A percentile compares a stretch with the other conserved stretches of the same genome.
These are phyloP conservation scores for Neurospora sp. DNA, from an alignment of 495 filamentous ascomycete species.

Conservation along the genomic window DNA sequence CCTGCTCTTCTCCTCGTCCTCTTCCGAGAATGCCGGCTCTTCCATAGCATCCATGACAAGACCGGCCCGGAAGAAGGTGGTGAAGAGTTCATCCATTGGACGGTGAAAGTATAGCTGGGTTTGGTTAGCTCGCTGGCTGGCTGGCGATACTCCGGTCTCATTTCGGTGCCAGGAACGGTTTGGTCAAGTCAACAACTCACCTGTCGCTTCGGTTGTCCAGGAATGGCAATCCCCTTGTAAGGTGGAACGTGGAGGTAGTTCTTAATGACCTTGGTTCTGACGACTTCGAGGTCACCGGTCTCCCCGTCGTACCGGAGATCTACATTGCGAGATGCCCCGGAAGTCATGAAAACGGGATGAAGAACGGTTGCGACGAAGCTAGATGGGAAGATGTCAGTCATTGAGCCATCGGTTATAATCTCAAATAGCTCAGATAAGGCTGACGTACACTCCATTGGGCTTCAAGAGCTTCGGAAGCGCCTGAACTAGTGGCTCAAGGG, in stretches of 20 bases:
- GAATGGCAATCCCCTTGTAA: constrained; percentile 21
- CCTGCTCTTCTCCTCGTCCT: constrained; percentile 9
- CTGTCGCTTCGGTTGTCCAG: constrained; percentile 22
- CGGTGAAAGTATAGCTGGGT: constrained; percentile 32
- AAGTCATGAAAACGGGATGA: constrained; percentile 36
- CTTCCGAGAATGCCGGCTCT: constrained; percentile 27
- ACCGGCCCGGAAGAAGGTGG: constrained; percentile 24
- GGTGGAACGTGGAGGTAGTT: constrained; percentile 29
- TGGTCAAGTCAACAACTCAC: constrained; percentile 8
- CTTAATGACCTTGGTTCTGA: constrained; percentile 17
- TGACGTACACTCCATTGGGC: constrained; percentile 27
- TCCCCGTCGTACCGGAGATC: constrained; percentile 10
- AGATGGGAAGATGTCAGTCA: not conserved
- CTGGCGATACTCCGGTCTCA: not conserved
- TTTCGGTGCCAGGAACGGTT: not conserved
- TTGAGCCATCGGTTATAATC: not conserved
- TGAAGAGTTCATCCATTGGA: constrained; percentile 29
- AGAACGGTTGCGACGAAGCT: constrained; percentile 35
- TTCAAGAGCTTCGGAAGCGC: constrained; percentile 24
- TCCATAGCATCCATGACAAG: constrained; percentile 34
- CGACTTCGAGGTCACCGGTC: constrained; percentile 15
- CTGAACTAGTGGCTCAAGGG: constrained; percentile 22
- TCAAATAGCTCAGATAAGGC: not conserved
- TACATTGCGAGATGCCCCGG: constrained; percentile 20
- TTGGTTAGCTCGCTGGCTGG: not conserved